Evolutionary conservation across 345 rosid genomes (phyloP), one percentile per base, ranked within the genome.

Genomic region (Ceriops tagal): DNA sequence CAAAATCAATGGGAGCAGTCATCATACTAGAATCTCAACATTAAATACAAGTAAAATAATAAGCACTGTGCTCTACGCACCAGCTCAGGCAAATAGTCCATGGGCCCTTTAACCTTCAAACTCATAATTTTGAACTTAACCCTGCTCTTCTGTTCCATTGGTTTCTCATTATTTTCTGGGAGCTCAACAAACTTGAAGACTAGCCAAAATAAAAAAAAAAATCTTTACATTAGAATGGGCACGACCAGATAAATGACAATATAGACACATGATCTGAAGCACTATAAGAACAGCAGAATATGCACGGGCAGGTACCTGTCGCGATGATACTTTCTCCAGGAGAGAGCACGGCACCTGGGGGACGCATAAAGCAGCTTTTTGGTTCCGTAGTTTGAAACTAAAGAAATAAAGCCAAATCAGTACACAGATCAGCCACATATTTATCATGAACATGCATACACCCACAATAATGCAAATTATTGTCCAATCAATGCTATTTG

Each of bases 291-390:
- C 15, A 27, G n/a, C 27, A 39, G 20, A 52, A 28, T 4, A 55
- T 46, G 60, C 18, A 43, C 21, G 37, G 20, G 28, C 16, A 8
- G 56, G 63, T 85, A 96, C 98, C 99, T 43, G 97, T 96, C 6
- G 97, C 98, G 4, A 92, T 79, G 65, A 96, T 68, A 74, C 86
- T 86, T 81, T 96, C 97, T 22, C 98, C 89, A 26, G 99, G 98
- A 62, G 95, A 78, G 80, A 96, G 98, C 80, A 96, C 80, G 51
- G 95, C 97, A 43, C 96, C 99, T 0, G 98, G 97, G 39, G 99
- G 99, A 53, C 99, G 97, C 99, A 96, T 96, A 82, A 90, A 96
- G 77, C 99, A 96, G 83, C 99, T 96, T 80, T 96, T 96, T 0
- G 98, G 99, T 24, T 91, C 96, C 51, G 97, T 96, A 30, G 99